Percentiles rank a stretch among this genome's conserved stretches.
Conservation (phyloP, 2,329 filamentous ascomycete genomes). For the Cucurbitaria berberidis region DNA sequence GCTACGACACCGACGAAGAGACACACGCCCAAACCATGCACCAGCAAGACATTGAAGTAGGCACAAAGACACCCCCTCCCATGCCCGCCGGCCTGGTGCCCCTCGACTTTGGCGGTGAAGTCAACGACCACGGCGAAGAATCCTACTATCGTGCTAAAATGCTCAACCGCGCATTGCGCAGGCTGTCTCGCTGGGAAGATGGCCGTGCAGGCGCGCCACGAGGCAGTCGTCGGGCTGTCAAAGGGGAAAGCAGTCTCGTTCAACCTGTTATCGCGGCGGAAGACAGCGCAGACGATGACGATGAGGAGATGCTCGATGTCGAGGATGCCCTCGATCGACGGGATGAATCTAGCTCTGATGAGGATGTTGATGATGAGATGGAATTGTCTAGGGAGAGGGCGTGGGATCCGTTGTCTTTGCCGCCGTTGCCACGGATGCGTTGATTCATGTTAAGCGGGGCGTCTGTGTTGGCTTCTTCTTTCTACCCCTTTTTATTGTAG, state of each 20-base stretch:
- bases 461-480: too few species aligned
- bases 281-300: conserved; percentile 7
- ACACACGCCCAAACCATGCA: conserved; percentile 33
- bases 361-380: conserved; percentile 21
- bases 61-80: conserved; percentile 39
- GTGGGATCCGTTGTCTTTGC: conserved; percentile 30
- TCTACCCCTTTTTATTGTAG: too few species aligned
- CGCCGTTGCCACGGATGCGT: conserved; percentile 21
- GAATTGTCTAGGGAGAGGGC: conserved; percentile 38
- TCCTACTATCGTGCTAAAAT: conserved; percentile 69
- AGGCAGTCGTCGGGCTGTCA: conserved; percentile 6
- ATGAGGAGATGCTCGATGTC: conserved; percentile 38
- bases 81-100: conserved; percentile 64
- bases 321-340: conserved; percentile 17
- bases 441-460: too few species aligned
- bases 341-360: conserved; percentile 1
- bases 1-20: conserved; percentile 56
- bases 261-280: not conserved
- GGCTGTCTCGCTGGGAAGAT: conserved; percentile 73
- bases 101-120: conserved; percentile 60
- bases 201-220: too few species aligned
- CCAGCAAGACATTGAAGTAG: conserved; percentile 47
- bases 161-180: conserved; percentile 66
- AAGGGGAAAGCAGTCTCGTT: conserved; percentile 27
- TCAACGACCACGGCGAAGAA: conserved; percentile 80